Conservation (phyloP, 2,329 filamentous ascomycete species). For the Aspergillus eucalypticola region DNA sequence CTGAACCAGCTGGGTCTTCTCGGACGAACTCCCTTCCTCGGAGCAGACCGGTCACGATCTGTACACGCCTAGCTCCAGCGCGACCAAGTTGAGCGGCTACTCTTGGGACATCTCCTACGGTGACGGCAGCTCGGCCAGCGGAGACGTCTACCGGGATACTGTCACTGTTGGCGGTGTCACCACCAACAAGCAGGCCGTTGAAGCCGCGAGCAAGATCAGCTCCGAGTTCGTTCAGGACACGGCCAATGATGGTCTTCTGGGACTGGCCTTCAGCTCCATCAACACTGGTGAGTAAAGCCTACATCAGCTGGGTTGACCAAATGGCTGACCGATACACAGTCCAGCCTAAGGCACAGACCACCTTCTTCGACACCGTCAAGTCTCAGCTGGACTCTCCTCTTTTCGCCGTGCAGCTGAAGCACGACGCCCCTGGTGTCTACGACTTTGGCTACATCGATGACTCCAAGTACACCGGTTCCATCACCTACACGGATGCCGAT, state of each 20-base stretch:
- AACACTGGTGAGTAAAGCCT: slow-evolving; percentile 49
- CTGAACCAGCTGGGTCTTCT: slow-evolving; percentile 63
- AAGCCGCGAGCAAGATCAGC: slow-evolving; percentile 63
- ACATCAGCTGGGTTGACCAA: neutral
- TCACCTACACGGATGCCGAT: slow-evolving; percentile 60
- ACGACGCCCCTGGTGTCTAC: slow-evolving; percentile 54
- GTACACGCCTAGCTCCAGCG: slow-evolving; percentile 57
- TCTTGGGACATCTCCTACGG: slow-evolving; percentile 66
- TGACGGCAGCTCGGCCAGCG: slow-evolving; percentile 63
- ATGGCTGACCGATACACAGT: slow-evolving; percentile 32
- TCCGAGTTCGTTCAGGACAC: slow-evolving; percentile 52
- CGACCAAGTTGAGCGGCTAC: slow-evolving; percentile 49
- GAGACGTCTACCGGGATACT: slow-evolving; percentile 66
- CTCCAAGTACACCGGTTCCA: slow-evolving; percentile 58
- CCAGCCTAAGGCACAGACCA: slow-evolving; percentile 51
- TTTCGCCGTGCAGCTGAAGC: slow-evolving; percentile 58
- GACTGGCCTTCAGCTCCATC: slow-evolving; percentile 60
- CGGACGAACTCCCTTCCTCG: slow-evolving; percentile 54
- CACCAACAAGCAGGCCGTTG: slow-evolving; percentile 63
- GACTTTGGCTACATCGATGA: slow-evolving; percentile 63
- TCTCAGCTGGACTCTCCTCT: slow-evolving; percentile 51
- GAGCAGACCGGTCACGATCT: slow-evolving; percentile 57
- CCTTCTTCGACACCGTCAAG: slow-evolving; percentile 64
- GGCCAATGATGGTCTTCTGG: slow-evolving; percentile 61
- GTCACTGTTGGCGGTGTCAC: slow-evolving; percentile 63